Conservation (phyloP, 805 yeast species). For the Metschnikowia arizonensis region DNA sequence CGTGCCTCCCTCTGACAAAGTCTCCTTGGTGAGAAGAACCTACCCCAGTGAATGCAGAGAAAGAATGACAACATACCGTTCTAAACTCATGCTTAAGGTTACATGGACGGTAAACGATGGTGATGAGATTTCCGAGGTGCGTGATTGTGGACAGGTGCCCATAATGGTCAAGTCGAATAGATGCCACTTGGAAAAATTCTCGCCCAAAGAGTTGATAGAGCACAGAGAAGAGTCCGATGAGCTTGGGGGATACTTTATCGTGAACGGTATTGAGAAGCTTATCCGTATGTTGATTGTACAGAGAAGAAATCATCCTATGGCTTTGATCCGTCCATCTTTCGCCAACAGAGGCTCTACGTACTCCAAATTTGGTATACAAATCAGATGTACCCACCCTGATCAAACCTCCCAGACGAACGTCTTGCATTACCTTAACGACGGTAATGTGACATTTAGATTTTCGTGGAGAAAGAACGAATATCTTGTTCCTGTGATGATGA, state of each 20-base stretch:
- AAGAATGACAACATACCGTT: slow-evolving; percentile 76
- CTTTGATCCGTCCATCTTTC: slow-evolving; percentile 90
- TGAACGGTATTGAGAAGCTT: slow-evolving; percentile 94
- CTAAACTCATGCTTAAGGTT: slow-evolving; percentile 72
- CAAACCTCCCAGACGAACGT: slow-evolving; percentile 97
- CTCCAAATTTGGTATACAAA: slow-evolving; percentile 87
- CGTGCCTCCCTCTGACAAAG: slow-evolving; percentile 65
- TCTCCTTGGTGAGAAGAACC: slow-evolving; percentile 71
- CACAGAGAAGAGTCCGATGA: slow-evolving; percentile 91
- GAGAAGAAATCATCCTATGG: slow-evolving; percentile 97
- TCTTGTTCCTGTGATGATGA: slow-evolving; percentile 88
- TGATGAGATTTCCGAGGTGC: slow-evolving; percentile 69
- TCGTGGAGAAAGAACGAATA: slow-evolving; percentile 97
- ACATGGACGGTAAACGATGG: slow-evolving; percentile 88
- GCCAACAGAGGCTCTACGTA: slow-evolving; percentile 91
- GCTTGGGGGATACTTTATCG: slow-evolving; percentile 92
- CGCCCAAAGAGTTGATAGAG: slow-evolving; percentile 77
- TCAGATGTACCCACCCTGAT: slow-evolving; percentile 91
- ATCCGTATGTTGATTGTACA: slow-evolving; percentile 97
- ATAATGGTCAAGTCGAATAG: slow-evolving; percentile 87
- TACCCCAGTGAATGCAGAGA: slow-evolving; percentile 85
- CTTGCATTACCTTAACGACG: slow-evolving; percentile 91
- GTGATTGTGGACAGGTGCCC: slow-evolving; percentile 91
- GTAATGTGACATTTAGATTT: slow-evolving; percentile 93
- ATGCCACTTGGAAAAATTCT: slow-evolving; percentile 81